Evolutionary conservation across 495 filamentous ascomycete genomes (phyloP).

Genomic region (Tricharina praecox): DNA sequence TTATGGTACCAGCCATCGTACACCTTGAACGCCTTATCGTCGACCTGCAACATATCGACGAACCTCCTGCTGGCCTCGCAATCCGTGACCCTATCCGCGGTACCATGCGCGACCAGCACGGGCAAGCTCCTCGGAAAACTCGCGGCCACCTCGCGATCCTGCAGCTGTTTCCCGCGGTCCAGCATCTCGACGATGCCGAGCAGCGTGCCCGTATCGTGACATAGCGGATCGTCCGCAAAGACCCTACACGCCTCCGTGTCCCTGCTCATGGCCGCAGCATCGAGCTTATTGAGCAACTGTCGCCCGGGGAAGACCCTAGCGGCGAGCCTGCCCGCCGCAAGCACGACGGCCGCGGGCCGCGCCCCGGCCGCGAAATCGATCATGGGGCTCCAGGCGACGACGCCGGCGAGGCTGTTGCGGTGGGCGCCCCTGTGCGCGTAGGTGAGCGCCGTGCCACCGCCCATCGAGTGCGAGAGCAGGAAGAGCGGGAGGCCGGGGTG

Average conservation of each 20-base stretch:
- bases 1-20: constrained; percentile 71
- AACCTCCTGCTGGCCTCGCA: constrained; percentile 32
- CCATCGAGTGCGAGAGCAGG: constrained; percentile 71
- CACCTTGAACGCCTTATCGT: constrained; percentile 49
- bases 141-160: constrained; percentile 25
- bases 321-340: constrained; percentile 46
- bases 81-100: constrained; percentile 34
- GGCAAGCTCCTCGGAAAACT: constrained; percentile 21
- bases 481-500: constrained; percentile 44
- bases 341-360: constrained; percentile 40
- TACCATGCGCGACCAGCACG: constrained; percentile 52
- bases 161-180: constrained; percentile 40
- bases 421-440: constrained; percentile 29
- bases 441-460: constrained; percentile 52
- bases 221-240: constrained; percentile 44
- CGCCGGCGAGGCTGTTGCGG: constrained; percentile 24
- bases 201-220: constrained; percentile 64
- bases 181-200: constrained; percentile 59
- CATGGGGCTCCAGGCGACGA: constrained; percentile 40
- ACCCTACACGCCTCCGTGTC: constrained; percentile 42
- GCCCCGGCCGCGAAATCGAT: constrained; percentile 46
- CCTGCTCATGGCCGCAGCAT: constrained; percentile 41
- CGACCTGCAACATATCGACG: constrained; percentile 31
- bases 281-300: constrained; percentile 48
- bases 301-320: constrained; percentile 35